Percentiles rank a stretch among this genome's conserved stretches.
Conservation (phyloP, 2,329 filamentous ascomycete genomes). For the Trichoderma semiorbis region DNA sequence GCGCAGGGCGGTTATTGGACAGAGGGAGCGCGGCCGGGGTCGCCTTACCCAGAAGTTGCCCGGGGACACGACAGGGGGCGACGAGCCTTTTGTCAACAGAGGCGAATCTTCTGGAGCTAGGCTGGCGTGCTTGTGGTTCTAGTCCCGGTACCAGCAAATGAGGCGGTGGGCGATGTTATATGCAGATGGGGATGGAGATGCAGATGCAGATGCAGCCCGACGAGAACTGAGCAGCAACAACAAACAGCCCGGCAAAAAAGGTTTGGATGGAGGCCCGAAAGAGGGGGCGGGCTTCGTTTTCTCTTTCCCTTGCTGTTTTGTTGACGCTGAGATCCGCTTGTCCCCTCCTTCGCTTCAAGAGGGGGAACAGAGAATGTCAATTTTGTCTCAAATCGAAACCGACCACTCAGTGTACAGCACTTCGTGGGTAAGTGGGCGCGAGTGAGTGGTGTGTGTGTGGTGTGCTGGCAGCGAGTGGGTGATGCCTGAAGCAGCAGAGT, state of each 20-base stretch:
- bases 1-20: conserved; percentile 16
- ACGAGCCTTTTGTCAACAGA: conserved; percentile 2
- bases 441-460: background rate
- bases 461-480: background rate
- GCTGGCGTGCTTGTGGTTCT: background rate
- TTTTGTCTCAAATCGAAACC: background rate
- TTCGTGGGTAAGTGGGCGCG: background rate
- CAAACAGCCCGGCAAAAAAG: background rate
- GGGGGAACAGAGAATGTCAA: background rate
- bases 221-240: background rate
- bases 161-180: conserved; percentile 6
- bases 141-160: background rate
- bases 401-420: background rate
- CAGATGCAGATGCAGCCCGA: background rate
- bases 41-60: conserved; percentile 10
- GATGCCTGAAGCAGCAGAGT: background rate
- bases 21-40: conserved; percentile 13
- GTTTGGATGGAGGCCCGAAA: background rate
- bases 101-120: background rate
- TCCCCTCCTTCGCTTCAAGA: background rate
- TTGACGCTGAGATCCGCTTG: conserved; percentile 10
- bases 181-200: background rate
- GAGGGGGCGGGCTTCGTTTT: background rate
- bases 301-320: conserved; percentile 6
- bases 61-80: background rate